Evolutionary conservation across 176 grass and related monocot species (phyloP).

Genomic region (Raddia guianensis): DNA sequence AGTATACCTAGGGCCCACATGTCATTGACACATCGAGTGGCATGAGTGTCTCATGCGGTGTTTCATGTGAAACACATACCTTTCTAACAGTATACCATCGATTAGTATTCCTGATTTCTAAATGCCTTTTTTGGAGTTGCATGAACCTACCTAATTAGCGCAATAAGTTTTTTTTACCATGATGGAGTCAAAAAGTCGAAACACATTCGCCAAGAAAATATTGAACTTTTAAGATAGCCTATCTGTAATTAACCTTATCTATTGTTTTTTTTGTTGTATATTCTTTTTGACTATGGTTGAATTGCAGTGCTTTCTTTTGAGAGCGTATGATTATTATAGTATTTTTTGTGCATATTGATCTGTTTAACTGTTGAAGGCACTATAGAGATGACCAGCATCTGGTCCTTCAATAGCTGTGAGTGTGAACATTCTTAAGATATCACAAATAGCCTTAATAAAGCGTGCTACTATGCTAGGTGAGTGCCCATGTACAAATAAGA

Average conservation of each 20-base stretch:
- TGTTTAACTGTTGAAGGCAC: neutral
- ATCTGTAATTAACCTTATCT: neutral
- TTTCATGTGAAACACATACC: too few species aligned
- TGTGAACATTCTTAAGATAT: neutral
- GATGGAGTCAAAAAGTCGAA: neutral
- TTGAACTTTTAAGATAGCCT: neutral
- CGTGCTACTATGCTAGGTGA: neutral
- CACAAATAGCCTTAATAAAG: neutral
- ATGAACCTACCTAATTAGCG: neutral
- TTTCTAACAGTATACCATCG: too few species aligned
- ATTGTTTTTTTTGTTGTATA: neutral
- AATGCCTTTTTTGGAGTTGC: too few species aligned
- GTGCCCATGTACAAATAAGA: too few species aligned
- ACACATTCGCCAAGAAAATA: neutral
- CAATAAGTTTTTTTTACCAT: neutral
- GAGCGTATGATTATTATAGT: neutral
- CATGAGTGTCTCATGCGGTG: too few species aligned
- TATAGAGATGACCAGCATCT: neutral
- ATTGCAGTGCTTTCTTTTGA: neutral
- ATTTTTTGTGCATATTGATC: constrained; percentile 15
- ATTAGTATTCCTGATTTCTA: too few species aligned
- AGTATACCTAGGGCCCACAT: too few species aligned
- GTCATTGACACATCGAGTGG: too few species aligned
- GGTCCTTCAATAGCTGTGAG: neutral
- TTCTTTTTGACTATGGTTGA: neutral